A percentile compares a stretch with the other conserved stretches of the same genome.
Evolutionary conservation across 106 monocot species (phyloP).

Genomic region (Triglochin maritima): DNA sequence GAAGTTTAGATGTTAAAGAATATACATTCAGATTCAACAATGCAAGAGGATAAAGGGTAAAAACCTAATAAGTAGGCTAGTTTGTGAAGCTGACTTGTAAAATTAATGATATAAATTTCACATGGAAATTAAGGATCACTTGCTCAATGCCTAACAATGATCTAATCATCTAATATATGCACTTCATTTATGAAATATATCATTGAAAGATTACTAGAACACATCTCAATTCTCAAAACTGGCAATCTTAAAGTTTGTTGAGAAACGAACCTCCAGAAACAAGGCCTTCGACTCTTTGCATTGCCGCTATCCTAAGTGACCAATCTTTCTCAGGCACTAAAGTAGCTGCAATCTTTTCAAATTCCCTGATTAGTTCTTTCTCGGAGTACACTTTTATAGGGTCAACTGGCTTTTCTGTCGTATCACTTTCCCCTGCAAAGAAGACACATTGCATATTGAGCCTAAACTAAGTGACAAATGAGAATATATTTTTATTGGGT

Average conservation of each 20-base stretch:
- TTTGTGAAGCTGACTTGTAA: too few species aligned
- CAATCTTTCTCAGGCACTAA: constrained; percentile 98
- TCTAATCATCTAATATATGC: too few species aligned
- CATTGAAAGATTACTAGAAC: background rate
- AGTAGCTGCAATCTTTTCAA: constrained; percentile 87
- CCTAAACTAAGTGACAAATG: background rate
- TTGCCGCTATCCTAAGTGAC: constrained; percentile 84
- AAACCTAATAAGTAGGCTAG: too few species aligned
- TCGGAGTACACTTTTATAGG: constrained; percentile 95
- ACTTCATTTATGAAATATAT: too few species aligned
- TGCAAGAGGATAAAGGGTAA: too few species aligned
- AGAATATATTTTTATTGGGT: background rate
- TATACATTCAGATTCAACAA: too few species aligned
- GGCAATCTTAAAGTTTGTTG: background rate
- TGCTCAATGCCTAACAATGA: too few species aligned
- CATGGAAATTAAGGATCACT: too few species aligned
- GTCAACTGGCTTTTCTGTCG: constrained; percentile 75
- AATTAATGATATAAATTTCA: too few species aligned
- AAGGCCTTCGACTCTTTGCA: constrained; percentile 97
- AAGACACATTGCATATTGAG: background rate
- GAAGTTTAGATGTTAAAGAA: too few species aligned
- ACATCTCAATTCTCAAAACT: background rate
- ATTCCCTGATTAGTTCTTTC: constrained; percentile 77
- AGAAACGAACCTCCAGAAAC: constrained; percentile 69
- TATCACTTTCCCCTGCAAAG: constrained; percentile 54